Conservation (phyloP, 805 yeast species). For the Metschnikowia peoriensis region DNA sequence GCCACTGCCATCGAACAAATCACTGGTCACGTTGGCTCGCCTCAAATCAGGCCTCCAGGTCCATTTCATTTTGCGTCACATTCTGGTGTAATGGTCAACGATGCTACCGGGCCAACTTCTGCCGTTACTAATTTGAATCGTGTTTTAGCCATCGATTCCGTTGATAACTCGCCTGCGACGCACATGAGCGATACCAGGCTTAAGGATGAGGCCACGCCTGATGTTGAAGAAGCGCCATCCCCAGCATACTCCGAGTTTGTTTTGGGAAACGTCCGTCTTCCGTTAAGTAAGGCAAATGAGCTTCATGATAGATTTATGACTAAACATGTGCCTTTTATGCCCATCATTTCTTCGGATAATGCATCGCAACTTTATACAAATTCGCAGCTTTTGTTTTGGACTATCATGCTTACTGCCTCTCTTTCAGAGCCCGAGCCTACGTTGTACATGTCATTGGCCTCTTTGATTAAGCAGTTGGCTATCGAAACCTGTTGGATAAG, state of each 20-base stretch:
- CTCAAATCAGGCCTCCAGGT: background rate
- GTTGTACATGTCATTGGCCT: conserved; percentile 69
- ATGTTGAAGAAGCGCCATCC: conserved; percentile 10
- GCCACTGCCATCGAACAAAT: conserved; percentile 16
- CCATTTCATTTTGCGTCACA: background rate
- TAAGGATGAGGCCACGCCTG: conserved; percentile 6
- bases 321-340: conserved; percentile 72
- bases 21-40: conserved; percentile 13
- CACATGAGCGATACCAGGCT: conserved; percentile 10
- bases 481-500: conserved; percentile 91
- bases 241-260: conserved; percentile 56
- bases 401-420: conserved; percentile 83
- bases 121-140: conserved; percentile 20
- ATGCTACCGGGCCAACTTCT: conserved; percentile 11
- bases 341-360: conserved; percentile 67
- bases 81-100: conserved; percentile 9
- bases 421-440: conserved; percentile 85
- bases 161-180: conserved; percentile 32
- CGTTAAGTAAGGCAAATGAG: conserved; percentile 65
- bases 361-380: conserved; percentile 79
- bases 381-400: conserved; percentile 86
- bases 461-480: conserved; percentile 79
- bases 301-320: conserved; percentile 68
- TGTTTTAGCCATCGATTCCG: conserved; percentile 22
- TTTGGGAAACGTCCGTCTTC: conserved; percentile 71